Evolutionary conservation across 768 basidiomycete species (phyloP), one percentile per base, ranked within the genome.

Genomic region (Saitozyma sp.): DNA sequence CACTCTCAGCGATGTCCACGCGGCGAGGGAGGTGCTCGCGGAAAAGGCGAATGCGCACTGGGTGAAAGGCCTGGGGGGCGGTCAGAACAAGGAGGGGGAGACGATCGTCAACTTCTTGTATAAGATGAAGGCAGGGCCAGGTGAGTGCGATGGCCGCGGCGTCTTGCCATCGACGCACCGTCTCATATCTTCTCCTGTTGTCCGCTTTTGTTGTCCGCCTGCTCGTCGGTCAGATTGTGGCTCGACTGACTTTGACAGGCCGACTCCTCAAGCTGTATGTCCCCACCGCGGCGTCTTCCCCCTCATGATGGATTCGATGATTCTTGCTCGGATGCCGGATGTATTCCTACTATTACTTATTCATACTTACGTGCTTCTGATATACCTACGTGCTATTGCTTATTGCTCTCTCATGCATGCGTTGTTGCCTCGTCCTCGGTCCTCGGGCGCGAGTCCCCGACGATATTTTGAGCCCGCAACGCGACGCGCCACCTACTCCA

Each of bases 71-170:
- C 61, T 76, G 1, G 74, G 74, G 8, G 74, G 74, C 3, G 74
- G 74, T 14, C 74, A 76, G 66, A 76, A 76, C 51, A 73, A 76
- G 54, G 74, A 76, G 49, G 64, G 72, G 7, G 72, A 73, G 49
- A 76, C 74, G 1, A 76, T 76, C 50, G 74, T 76, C 9, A 68
- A 73, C 59, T 76, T 76, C 60, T 64, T 76, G 59, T 76, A 76
- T 60, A 76, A 76, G 64, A 69, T 67, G 62, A 73, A 72, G 58
- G 74, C 69, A 19, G 74, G 74, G 37, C 69, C 64, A 39, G 69
- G 74, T 76, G 66, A 66, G 74, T 71, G 5, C 39, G 3, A 9
- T 19, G 17, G 42, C 39, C 29, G 40, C 53, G 9, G 40, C 43
- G 16, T 45, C 9, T 9, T 9, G 43, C 2, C n/a, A 9, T 13